These are phyloP conservation scores for Xylaria sp. DNA, from an alignment of 2,329 filamentous ascomycete species.

Conservation along the genomic window DNA sequence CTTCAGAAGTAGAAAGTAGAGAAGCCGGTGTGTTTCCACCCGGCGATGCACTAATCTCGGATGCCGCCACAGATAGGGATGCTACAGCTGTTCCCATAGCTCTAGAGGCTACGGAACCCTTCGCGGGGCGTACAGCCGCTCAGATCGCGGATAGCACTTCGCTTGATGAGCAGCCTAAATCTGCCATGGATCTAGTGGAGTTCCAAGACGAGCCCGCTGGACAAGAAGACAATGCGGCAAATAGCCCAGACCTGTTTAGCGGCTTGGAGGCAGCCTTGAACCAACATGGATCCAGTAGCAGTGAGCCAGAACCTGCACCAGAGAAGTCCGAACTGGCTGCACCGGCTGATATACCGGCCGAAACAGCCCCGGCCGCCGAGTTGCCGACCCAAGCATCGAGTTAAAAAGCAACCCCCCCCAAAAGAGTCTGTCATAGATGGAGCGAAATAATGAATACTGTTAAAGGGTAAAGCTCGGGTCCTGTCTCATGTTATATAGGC, in stretches of 20 bases:
- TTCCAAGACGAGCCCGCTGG: conserved; percentile 25
- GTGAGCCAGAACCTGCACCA: conserved; percentile 27
- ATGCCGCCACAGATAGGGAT: neutral
- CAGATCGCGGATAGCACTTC: conserved; percentile 8
- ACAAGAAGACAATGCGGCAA: conserved; percentile 41
- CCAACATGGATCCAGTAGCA: conserved; percentile 41
- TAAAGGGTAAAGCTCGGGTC: too few species aligned
- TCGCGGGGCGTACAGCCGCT: neutral
- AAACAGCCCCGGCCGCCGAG: neutral
- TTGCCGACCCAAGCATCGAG: conserved; percentile 4
- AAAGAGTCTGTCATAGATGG: too few species aligned
- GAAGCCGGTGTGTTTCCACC: neutral
- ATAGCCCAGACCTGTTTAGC: conserved; percentile 52
- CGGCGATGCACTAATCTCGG: neutral
- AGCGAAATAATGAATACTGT: neutral
- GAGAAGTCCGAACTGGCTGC: conserved; percentile 2
- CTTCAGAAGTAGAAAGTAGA: neutral
- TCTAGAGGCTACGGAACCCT: neutral
- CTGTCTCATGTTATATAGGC: too few species aligned
- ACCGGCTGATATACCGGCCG: too few species aligned
- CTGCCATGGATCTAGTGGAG: conserved; percentile 20
- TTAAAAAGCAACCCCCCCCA: too few species aligned
- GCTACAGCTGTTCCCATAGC: neutral
- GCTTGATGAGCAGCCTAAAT: conserved; percentile 29
- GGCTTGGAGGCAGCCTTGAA: conserved; percentile 54